Conservation (phyloP, 176 grass and related monocot genomes). For the Juncus inflexus region DNA sequence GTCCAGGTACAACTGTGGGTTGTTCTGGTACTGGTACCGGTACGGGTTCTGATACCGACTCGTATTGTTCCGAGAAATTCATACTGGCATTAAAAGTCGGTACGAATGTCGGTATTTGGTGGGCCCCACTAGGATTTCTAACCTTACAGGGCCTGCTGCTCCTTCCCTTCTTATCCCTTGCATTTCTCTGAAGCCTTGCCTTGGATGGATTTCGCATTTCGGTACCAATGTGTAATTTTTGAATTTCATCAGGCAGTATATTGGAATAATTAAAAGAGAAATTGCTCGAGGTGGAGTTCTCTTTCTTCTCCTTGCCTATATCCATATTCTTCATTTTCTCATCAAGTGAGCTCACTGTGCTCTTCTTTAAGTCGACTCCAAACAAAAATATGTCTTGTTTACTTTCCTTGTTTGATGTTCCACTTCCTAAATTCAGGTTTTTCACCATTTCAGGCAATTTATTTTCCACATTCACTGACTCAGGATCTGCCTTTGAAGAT, state of each 20-base stretch:
- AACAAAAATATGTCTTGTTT: constrained; percentile 40
- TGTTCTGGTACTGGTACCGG: constrained; percentile 8
- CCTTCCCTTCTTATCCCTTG: constrained; percentile 51
- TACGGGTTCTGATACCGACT: constrained; percentile 25
- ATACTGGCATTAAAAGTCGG: constrained; percentile 22
- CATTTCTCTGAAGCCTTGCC: constrained; percentile 54
- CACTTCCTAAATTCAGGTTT: constrained; percentile 45
- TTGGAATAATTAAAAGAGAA: constrained; percentile 35
- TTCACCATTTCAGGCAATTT: constrained; percentile 49
- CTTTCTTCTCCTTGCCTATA: constrained; percentile 18
- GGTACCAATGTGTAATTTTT: constrained; percentile 52
- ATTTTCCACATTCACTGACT: constrained; percentile 35
- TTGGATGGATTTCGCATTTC: constrained; percentile 33
- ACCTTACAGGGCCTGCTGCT: constrained; percentile 36
- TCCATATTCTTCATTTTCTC: constrained; percentile 26
- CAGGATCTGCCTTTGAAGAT: constrained; percentile 30
- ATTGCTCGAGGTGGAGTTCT: constrained; percentile 8
- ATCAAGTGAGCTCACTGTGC: constrained; percentile 20
- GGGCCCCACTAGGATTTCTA: constrained; percentile 34
- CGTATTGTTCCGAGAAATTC: constrained; percentile 15
- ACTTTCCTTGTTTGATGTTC: constrained; percentile 36
- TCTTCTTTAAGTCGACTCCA: constrained; percentile 36
- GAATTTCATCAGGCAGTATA: constrained; percentile 52
- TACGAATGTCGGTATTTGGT: constrained; percentile 35
- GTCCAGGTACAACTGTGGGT: not conserved